phyloP scores from a whole-genome alignment of 2,329 filamentous ascomycete genomes.

The Penicillium sp. region DNA sequence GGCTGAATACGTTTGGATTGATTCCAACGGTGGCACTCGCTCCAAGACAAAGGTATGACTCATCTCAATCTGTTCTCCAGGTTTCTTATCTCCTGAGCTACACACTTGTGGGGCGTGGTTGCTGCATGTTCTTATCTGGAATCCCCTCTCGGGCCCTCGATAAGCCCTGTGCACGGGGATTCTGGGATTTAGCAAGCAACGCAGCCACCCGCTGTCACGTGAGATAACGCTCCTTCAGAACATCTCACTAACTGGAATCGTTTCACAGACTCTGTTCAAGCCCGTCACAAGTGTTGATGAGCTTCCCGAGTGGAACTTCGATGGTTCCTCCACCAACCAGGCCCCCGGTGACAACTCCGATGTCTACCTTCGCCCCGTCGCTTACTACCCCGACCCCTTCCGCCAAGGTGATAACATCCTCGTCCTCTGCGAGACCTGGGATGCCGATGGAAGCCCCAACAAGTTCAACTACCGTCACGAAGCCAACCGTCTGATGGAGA shows the following conservation, averaged over 20 bases:
- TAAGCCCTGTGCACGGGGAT: conserved; percentile 30
- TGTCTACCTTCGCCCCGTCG: conserved; percentile 89
- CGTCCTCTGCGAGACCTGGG: conserved; percentile 93
- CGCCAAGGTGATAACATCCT: conserved; percentile 86
- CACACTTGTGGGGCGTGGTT: not conserved
- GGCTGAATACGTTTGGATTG: conserved; percentile 97
- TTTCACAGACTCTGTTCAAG: conserved; percentile 59
- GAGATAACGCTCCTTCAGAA: not conserved
- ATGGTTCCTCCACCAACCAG: conserved; percentile 88
- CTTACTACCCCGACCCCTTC: conserved; percentile 90
- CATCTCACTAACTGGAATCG: conserved; percentile 10
- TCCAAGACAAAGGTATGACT: conserved; percentile 91
- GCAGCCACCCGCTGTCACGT: conserved; percentile 25
- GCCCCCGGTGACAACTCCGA: conserved; percentile 94
- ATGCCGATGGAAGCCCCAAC: conserved; percentile 90
- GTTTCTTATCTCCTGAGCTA: not conserved
- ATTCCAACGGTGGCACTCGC: conserved; percentile 75
- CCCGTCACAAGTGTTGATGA: conserved; percentile 59
- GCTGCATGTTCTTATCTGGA: conserved; percentile 4
- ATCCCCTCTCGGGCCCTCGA: conserved; percentile 11
- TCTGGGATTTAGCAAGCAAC: conserved; percentile 16
- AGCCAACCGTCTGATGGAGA: conserved; percentile 82
- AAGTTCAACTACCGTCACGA: conserved; percentile 98
- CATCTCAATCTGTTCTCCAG: conserved; percentile 1
- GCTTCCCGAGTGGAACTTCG: conserved; percentile 77